Conservation (phyloP, 2,329 filamentous ascomycete species). For the Capronia epimyces region DNA sequence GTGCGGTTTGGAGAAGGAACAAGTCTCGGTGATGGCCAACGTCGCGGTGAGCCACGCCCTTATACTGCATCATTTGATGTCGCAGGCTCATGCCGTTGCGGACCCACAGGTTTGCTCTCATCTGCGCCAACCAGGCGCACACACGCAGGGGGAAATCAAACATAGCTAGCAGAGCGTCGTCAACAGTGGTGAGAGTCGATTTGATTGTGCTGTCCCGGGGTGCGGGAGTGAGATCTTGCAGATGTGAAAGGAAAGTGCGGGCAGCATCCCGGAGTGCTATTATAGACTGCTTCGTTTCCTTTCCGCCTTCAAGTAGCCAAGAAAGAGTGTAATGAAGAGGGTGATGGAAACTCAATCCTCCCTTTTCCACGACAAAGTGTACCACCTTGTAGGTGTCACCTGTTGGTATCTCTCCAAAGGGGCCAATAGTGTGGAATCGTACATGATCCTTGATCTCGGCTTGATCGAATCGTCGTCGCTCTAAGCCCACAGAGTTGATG, state of each 20-base stretch:
- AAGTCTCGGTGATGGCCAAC: conserved; percentile 93
- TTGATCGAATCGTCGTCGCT: conserved; percentile 76
- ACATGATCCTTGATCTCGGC: conserved; percentile 84
- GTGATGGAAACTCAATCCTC: conserved; percentile 95
- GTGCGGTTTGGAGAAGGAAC: conserved; percentile 82
- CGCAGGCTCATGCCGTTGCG: conserved; percentile 92
- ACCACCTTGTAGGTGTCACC: conserved; percentile 55
- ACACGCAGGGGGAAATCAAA: conserved; percentile 93
- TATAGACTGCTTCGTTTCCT: conserved; percentile 36
- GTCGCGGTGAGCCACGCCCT: conserved; percentile 81
- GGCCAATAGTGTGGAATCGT: conserved; percentile 65
- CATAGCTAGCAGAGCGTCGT: conserved; percentile 77
- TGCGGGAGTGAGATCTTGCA: conserved; percentile 13
- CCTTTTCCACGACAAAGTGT: conserved; percentile 79
- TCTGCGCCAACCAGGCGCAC: conserved; percentile 93
- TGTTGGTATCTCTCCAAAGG: conserved; percentile 12
- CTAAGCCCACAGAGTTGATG: conserved; percentile 80
- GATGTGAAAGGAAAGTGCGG: conserved; percentile 50
- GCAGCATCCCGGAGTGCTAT: conserved; percentile 65
- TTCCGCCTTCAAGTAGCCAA: conserved; percentile 88
- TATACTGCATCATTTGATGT: conserved; percentile 91
- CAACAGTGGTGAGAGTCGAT: conserved; percentile 40
- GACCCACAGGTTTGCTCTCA: conserved; percentile 98
- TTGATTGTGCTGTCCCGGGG: conserved; percentile 21
- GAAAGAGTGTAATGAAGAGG: conserved; percentile 93